Percentiles rank a stretch among this genome's conserved stretches.
Evolutionary conservation across 495 filamentous ascomycete genomes (phyloP).

Genomic region (Xylaria scruposa): DNA sequence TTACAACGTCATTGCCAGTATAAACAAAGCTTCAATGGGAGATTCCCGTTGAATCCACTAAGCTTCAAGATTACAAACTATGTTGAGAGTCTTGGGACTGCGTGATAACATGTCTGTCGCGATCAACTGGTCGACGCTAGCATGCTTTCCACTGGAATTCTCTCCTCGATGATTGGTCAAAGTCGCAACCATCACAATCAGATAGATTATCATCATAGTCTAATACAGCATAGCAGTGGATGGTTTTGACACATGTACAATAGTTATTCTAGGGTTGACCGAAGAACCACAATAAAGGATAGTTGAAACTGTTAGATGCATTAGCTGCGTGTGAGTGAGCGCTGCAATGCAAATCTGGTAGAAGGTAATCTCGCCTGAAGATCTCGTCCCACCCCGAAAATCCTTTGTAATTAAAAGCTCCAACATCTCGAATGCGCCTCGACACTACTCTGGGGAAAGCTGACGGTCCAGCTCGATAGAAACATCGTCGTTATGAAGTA

Average conservation of each 20-base stretch:
- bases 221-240: neutral
- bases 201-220: neutral
- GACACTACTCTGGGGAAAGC: neutral
- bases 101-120: neutral
- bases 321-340: neutral
- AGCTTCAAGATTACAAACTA: slow-evolving; percentile 17
- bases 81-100: neutral
- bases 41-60: slow-evolving; percentile 14
- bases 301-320: slow-evolving; percentile 6
- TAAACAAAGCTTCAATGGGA: slow-evolving; percentile 15
- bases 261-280: neutral
- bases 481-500: neutral
- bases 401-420: slow-evolving; percentile 34
- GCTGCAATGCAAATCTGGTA: slow-evolving; percentile 40
- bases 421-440: neutral
- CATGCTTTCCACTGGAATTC: neutral
- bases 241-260: slow-evolving; percentile 1
- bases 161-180: neutral
- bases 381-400: slow-evolving; percentile 41
- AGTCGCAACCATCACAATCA: neutral
- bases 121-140: neutral
- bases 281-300: neutral
- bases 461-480: neutral
- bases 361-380: slow-evolving; percentile 41
- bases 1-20: slow-evolving; percentile 7